Evolutionary conservation across 371 early-diverging fungal genomes (phyloP).

Genomic region (Basidiobolus meristosporus): DNA sequence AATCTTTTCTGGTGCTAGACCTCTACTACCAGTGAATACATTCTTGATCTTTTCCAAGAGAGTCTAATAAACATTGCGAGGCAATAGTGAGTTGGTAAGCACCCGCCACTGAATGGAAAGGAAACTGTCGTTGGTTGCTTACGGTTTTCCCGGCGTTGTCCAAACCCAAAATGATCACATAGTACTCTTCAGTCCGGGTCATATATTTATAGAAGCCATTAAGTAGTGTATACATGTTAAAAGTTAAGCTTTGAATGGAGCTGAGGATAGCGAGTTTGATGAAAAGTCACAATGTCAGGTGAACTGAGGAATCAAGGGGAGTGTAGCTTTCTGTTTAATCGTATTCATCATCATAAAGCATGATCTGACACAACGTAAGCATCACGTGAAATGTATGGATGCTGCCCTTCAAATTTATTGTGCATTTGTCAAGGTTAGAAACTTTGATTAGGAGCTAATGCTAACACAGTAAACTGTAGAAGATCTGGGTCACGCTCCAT

Average conservation of each 20-base stretch:
- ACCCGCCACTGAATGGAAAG: slow-evolving; percentile 1
- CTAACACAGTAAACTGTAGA: slow-evolving; percentile 47
- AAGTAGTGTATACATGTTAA: slow-evolving; percentile 71
- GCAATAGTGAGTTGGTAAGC: background rate
- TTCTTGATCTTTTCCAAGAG: slow-evolving; percentile 69
- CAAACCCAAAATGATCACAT: slow-evolving; percentile 83
- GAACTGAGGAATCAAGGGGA: no score
- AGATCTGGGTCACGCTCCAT: slow-evolving; percentile 52
- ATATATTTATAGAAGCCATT: slow-evolving; percentile 72
- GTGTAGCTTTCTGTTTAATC: no score
- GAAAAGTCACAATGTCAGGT: no score
- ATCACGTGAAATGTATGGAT: no score
- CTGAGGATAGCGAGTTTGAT: background rate
- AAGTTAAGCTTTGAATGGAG: background rate
- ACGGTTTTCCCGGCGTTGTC: slow-evolving; percentile 95
- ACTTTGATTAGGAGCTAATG: slow-evolving; percentile 7
- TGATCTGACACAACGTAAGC: no score
- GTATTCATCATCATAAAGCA: no score
- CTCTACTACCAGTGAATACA: slow-evolving; percentile 38
- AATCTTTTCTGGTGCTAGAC: slow-evolving; percentile 73
- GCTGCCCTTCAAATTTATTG: no score
- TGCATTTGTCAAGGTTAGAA: background rate
- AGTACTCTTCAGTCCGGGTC: slow-evolving; percentile 77
- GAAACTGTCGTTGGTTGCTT: slow-evolving; percentile 3
- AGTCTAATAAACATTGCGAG: slow-evolving; percentile 24